These are phyloP conservation scores for Prunus dulcis DNA, from an alignment of 306 rosid species.

Conservation along the genomic window DNA sequence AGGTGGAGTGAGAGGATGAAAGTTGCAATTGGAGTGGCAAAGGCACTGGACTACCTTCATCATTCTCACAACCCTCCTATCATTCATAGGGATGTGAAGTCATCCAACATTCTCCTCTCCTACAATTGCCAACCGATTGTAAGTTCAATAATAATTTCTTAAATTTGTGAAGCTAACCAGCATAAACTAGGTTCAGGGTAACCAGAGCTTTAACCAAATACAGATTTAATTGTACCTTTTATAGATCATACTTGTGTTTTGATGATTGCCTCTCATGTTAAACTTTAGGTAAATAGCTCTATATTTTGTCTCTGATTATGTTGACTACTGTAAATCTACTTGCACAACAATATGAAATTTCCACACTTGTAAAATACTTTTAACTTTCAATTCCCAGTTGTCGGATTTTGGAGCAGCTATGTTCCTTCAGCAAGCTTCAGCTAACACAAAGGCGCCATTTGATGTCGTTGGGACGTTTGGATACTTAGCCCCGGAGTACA, in stretches of 20 bases:
- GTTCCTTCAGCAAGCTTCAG: constrained; percentile 20
- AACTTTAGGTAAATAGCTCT: not conserved
- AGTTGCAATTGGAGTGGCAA: constrained; percentile 40
- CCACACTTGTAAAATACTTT: not conserved
- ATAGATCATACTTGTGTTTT: too few relatives aligned
- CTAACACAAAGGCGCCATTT: constrained; percentile 10
- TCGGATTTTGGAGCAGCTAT: constrained; percentile 48
- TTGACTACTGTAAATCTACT: too few relatives aligned
- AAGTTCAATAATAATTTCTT: constrained; percentile 15
- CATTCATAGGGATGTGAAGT: constrained; percentile 45
- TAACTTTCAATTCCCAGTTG: constrained; percentile 19
- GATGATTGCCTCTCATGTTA: too few relatives aligned
- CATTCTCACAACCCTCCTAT: constrained; percentile 43
- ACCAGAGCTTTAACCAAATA: too few relatives aligned
- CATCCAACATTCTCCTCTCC: constrained; percentile 48
- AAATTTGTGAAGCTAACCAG: not conserved
- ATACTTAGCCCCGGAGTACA: constrained; percentile 44
- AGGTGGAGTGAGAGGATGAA: constrained; percentile 43
- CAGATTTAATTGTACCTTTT: too few relatives aligned
- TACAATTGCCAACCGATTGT: constrained; percentile 35
- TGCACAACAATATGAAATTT: not conserved
- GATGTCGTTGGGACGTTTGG: constrained; percentile 43
- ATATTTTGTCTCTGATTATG: not conserved
- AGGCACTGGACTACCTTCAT: constrained; percentile 43
- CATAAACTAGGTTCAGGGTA: too few relatives aligned